Evolutionary conservation across 192 early-diverging fungal species (phyloP).

Genomic region (Coemansia sp.): DNA sequence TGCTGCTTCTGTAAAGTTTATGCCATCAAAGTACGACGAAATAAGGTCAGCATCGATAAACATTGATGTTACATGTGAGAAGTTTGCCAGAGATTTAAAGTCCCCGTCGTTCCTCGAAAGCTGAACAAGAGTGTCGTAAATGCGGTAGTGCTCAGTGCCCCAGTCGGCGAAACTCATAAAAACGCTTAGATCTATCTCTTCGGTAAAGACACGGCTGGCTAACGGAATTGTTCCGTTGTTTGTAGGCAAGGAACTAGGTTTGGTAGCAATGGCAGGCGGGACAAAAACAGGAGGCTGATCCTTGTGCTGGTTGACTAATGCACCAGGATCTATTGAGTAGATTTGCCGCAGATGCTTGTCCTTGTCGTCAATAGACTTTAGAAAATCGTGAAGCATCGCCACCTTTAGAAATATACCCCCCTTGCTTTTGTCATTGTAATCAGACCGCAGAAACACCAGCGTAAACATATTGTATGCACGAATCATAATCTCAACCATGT

Average conservation of each 20-base stretch:
- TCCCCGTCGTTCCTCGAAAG: slow-evolving; percentile 13
- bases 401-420: slow-evolving; percentile 40
- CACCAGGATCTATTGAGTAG: slow-evolving; percentile 15
- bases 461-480: slow-evolving; percentile 53
- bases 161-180: slow-evolving; percentile 36
- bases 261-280: slow-evolving; percentile 13
- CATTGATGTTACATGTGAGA: slow-evolving; percentile 43
- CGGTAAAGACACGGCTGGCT: slow-evolving; percentile 27
- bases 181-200: slow-evolving; percentile 37
- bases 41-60: slow-evolving; percentile 48
- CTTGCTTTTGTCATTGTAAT: slow-evolving; percentile 20
- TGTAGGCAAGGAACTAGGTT: slow-evolving; percentile 11
- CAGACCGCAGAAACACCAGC: slow-evolving; percentile 30
- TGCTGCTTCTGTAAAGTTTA: slow-evolving; percentile 44
- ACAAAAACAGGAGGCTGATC: slow-evolving; percentile 32
- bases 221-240: slow-evolving; percentile 19
- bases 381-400: slow-evolving; percentile 34
- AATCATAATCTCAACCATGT: slow-evolving; percentile 52
- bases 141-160: slow-evolving; percentile 35
- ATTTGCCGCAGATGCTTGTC: slow-evolving; percentile 47
- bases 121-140: slow-evolving; percentile 38
- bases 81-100: slow-evolving; percentile 28
- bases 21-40: slow-evolving; percentile 38
- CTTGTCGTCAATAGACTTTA: slow-evolving; percentile 44
- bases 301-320: slow-evolving; percentile 1